phyloP scores from a whole-genome alignment of 192 early-diverging fungal species.

The Anaeromyces robustus region DNA sequence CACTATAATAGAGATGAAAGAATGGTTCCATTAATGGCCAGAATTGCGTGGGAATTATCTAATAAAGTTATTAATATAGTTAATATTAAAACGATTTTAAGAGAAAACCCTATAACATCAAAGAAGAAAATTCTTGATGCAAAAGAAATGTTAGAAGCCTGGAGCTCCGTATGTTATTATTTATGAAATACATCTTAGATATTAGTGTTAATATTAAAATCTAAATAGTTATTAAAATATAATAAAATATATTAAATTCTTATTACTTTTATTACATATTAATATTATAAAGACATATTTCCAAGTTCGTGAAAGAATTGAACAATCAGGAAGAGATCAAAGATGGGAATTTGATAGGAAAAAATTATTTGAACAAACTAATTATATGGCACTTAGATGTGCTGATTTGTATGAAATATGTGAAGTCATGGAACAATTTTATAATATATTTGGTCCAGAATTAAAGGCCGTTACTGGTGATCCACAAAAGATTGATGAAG shows the following conservation, averaged over 20 bases:
- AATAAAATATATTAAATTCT: too few relatives aligned
- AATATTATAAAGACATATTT: slow-evolving; percentile 25
- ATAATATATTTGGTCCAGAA: slow-evolving; percentile 48
- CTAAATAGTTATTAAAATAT: too few relatives aligned
- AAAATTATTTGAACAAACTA: slow-evolving; percentile 48
- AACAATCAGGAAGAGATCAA: slow-evolving; percentile 45
- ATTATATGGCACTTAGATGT: slow-evolving; percentile 46
- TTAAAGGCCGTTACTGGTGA: slow-evolving; percentile 49
- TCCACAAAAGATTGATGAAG: slow-evolving; percentile 47
- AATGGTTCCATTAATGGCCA: slow-evolving; percentile 44
- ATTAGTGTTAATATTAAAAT: too few relatives aligned
- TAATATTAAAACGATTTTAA: slow-evolving; percentile 32
- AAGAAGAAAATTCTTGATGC: slow-evolving; percentile 41
- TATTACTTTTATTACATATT: too few relatives aligned
- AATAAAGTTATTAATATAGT: slow-evolving; percentile 40
- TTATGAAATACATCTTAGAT: too few relatives aligned
- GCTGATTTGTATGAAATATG: slow-evolving; percentile 40
- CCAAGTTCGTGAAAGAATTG: slow-evolving; percentile 39
- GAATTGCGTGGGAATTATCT: slow-evolving; percentile 44
- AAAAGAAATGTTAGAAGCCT: slow-evolving; percentile 33
- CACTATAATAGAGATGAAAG: slow-evolving; percentile 50
- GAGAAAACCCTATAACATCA: slow-evolving; percentile 24
- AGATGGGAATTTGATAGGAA: slow-evolving; percentile 52
- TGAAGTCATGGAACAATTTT: slow-evolving; percentile 52
- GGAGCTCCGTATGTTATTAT: slow-evolving; percentile 24